Evolutionary conservation across 2,329 filamentous ascomycete genomes (phyloP), one percentile per base, ranked within the genome.

Genomic region (Ophiocordyceps australis): DNA sequence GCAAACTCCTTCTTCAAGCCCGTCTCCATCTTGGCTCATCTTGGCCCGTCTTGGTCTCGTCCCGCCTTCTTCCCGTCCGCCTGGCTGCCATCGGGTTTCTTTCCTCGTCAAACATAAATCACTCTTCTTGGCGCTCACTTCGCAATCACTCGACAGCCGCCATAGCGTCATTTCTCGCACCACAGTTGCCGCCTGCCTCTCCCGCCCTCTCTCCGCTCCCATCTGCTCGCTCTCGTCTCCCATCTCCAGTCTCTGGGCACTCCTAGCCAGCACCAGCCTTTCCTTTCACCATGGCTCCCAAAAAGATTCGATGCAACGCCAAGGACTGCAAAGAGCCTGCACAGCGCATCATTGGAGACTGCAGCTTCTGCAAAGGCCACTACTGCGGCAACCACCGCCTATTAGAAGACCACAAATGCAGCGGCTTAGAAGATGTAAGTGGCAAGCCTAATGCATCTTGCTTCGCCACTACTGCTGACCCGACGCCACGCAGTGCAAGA

Each of bases 311-410:
- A 41, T 95, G 89, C 63, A 76, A 65, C 36, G 83, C 80, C 59
- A 85, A 86, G 55, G 74, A 83, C 39, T 95, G 89, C 71, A 81
- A 73, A 47, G 74, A 82, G 40, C 67, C 69, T 17, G 85, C 83
- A 11, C 85, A 94, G 53, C 76, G 81, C 37, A 94, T 98, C 43
- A 80, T 94, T 31, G 89, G 89, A 28, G 86, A 95, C 59, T 98
- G 89, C 56, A 76, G 74, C 33, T 95, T 95, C 62, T 98, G 89
- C 60, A 64, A 76, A 29, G 83, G 85, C 23, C 80, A 91, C 49
- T 95, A 81, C 62, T 98, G 89, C 56, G 81, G 81, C 41, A 92
- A 83, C 59, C 89, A 98, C 56, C 69, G 89, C 29, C 67, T 95
- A 56, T 56, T 95, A 35, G 89, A 98, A 54, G 80, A 86, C 40